phyloP scores from a whole-genome alignment of 2,329 filamentous ascomycete genomes.

The Mycogone perniciosa region DNA sequence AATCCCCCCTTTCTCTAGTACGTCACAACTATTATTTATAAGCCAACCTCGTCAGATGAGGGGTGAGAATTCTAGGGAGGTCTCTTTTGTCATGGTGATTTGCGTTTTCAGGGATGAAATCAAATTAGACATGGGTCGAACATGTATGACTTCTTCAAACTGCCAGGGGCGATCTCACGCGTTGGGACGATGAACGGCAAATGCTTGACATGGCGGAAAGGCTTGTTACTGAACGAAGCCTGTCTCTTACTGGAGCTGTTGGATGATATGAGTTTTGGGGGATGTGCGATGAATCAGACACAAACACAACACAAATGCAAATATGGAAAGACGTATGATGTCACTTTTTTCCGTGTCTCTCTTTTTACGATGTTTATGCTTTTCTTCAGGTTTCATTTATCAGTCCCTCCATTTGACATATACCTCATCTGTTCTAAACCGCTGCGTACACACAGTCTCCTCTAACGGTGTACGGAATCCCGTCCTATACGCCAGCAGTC shows the following conservation, averaged over 20 bases:
- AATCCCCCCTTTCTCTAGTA: conserved; percentile 53
- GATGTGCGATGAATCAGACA: conserved; percentile 6
- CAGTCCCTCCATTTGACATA: conserved; percentile 70
- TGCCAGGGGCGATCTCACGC: neutral
- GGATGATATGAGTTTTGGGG: neutral
- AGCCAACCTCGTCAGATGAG: conserved; percentile 64
- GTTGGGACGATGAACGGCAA: neutral
- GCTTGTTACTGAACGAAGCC: no score
- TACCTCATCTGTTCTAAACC: conserved; percentile 78
- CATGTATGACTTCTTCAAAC: no score
- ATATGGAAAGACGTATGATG: conserved; percentile 1
- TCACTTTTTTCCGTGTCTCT: neutral
- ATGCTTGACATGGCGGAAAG: neutral
- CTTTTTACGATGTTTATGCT: conserved; percentile 3
- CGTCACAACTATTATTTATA: conserved; percentile 96
- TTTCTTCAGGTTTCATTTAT: conserved; percentile 10
- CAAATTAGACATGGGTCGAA: no score
- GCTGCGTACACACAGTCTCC: conserved; percentile 78
- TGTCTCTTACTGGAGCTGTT: neutral
- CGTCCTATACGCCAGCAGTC: conserved; percentile 74
- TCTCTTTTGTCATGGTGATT: neutral
- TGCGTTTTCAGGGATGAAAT: no score
- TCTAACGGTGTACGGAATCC: conserved; percentile 71
- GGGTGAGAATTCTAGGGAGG: conserved; percentile 17
- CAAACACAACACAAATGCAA: conserved; percentile 1